phyloP scores from a whole-genome alignment of 179 eudicot genomes.

The Pouteria campechiana region DNA sequence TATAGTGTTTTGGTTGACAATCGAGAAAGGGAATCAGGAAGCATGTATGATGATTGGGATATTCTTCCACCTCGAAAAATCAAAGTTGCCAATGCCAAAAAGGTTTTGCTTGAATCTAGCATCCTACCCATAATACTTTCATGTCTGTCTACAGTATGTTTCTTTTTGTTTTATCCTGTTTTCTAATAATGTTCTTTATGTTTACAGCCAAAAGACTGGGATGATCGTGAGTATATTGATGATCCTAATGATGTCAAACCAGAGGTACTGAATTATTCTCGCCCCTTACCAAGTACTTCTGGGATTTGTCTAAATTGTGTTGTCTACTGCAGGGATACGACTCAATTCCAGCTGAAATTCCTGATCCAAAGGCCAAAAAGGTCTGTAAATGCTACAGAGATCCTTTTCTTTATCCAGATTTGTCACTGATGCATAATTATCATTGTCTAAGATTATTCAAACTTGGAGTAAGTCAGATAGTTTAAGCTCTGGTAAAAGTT shows the following conservation, averaged over 20 bases:
- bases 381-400: constrained; percentile 15
- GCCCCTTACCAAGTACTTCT: not conserved
- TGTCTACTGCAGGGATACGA: constrained; percentile 56
- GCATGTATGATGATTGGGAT: constrained; percentile 83
- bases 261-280: constrained; percentile 35
- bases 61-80: constrained; percentile 78
- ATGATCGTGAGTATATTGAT: constrained; percentile 59
- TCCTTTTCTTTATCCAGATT: not conserved
- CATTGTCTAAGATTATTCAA: too few species aligned
- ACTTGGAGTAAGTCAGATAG: too few species aligned
- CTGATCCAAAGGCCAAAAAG: constrained; percentile 70
- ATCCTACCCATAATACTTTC: not conserved
- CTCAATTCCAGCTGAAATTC: constrained; percentile 58
- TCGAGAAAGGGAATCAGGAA: constrained; percentile 77
- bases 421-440: not conserved
- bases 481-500: too few species aligned
- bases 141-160: too few species aligned
- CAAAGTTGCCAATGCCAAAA: constrained; percentile 55
- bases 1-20: constrained; percentile 60
- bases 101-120: constrained; percentile 22
- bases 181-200: not conserved
- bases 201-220: constrained; percentile 74
- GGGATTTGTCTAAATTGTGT: not conserved
- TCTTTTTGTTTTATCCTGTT: too few species aligned
- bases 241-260: constrained; percentile 63